phyloP scores from a whole-genome alignment of 1,139 yeast genomes.

The Geotrichum cucujoidarum region DNA sequence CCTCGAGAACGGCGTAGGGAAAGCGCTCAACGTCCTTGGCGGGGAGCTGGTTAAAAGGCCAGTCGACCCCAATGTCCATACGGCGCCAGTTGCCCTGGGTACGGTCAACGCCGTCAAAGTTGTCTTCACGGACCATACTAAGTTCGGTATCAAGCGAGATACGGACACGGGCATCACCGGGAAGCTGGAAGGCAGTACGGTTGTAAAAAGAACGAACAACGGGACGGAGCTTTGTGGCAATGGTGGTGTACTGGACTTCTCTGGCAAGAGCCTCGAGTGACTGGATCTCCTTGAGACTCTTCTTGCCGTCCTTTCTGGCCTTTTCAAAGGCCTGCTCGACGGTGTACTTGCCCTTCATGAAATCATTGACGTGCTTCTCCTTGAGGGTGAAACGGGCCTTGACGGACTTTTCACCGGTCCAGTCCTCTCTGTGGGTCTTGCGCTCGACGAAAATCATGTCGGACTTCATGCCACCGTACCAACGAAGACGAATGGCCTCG shows the following conservation, averaged over 20 bases:
- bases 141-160: conserved; percentile 94
- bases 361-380: conserved; percentile 83
- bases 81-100: conserved; percentile 95
- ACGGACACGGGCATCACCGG: conserved; percentile 98
- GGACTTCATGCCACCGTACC: conserved; percentile 97
- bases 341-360: conserved; percentile 75
- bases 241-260: conserved; percentile 84
- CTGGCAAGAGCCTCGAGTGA: conserved; percentile 85
- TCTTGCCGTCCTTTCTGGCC: conserved; percentile 88
- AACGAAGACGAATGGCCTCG: conserved; percentile 93
- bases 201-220: conserved; percentile 94
- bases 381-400: conserved; percentile 92
- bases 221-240: conserved; percentile 82
- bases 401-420: conserved; percentile 99
- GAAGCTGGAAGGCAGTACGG: conserved; percentile 97
- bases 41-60: conserved; percentile 82
- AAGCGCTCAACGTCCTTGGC: conserved; percentile 84
- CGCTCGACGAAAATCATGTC: conserved; percentile 93
- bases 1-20: conserved; percentile 96
- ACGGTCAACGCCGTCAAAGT: conserved; percentile 88
- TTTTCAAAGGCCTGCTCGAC: conserved; percentile 88
- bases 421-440: conserved; percentile 96
- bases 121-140: conserved; percentile 93
- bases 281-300: conserved; percentile 80
- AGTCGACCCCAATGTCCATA: conserved; percentile 96